A percentile compares a stretch with the other conserved stretches of the same genome.
Conservation (phyloP, 176 grass and related monocot genomes). For the sorghum (Sorghum bicolor) region Sorghum_bicolor_NCBIv3 NC_012870.2:63388501-63389000, state of each 20-base stretch:
- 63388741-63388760: background rate
- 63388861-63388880: background rate
- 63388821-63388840: background rate
- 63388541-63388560: too few species aligned
- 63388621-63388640: too few species aligned
- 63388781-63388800: background rate
- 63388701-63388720: constrained; percentile 16
- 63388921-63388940: background rate
- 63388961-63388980: background rate
- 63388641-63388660: too few species aligned
- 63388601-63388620: too few species aligned
- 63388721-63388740: background rate
- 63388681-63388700: background rate
- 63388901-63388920: background rate
- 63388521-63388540: too few species aligned
- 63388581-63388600: too few species aligned
- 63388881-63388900: background rate
- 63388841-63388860: constrained; percentile 41
- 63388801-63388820: background rate
- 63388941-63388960: background rate
- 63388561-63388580: too few species aligned
- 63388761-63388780: background rate
- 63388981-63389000: background rate
- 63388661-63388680: background rate
- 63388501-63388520: too few species aligned